Conservation (phyloP, 129 eudicot genomes). For the Gnaphalium uliginosum region DNA sequence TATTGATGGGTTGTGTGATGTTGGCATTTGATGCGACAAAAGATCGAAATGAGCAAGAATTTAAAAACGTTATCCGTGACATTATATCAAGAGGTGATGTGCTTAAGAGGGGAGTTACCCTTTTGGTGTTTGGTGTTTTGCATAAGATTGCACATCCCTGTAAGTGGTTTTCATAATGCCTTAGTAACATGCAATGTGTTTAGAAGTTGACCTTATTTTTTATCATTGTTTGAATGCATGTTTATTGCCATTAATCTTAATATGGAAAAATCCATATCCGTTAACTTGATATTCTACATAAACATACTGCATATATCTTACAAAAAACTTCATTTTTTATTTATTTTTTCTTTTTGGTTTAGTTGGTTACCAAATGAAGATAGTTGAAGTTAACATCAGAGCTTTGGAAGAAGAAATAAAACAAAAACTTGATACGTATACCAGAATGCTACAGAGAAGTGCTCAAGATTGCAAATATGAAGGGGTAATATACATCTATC, state of each 20-base stretch:
- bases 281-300: background rate
- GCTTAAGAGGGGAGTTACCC: slow-evolving; percentile 63
- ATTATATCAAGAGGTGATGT: slow-evolving; percentile 44
- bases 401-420: slow-evolving; percentile 69
- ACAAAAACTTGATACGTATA: slow-evolving; percentile 53
- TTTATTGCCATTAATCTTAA: background rate
- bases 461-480: slow-evolving; percentile 64
- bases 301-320: background rate
- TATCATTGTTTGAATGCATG: background rate
- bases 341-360: background rate
- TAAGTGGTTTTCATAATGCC: slow-evolving; percentile 36
- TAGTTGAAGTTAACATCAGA: slow-evolving; percentile 46
- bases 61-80: slow-evolving; percentile 39
- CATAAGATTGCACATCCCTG: slow-evolving; percentile 64
- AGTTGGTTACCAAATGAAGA: slow-evolving; percentile 79
- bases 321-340: background rate
- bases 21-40: slow-evolving; percentile 69
- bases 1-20: slow-evolving; percentile 52
- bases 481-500: slow-evolving; percentile 50
- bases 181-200: background rate
- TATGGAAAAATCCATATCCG: too few relatives aligned
- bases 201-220: background rate
- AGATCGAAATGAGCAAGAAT: slow-evolving; percentile 52
- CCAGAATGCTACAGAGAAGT: slow-evolving; percentile 46
- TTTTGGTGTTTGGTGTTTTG: slow-evolving; percentile 58